Evolutionary conservation across 129 eudicot species (phyloP).

Genomic region (Centrapalus pauciflorus): DNA sequence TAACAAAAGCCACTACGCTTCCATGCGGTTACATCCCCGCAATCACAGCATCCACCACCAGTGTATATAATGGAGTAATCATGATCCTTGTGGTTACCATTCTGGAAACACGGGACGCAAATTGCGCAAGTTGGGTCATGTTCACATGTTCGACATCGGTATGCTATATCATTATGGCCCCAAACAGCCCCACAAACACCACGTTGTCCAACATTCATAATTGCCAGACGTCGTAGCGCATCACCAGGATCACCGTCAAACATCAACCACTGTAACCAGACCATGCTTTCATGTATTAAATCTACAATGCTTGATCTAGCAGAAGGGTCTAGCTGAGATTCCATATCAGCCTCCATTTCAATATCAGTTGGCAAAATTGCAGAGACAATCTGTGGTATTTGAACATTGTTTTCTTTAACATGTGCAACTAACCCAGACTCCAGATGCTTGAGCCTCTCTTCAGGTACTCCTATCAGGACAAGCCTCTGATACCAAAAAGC

Average conservation of each 20-base stretch:
- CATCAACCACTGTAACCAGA: constrained; percentile 98
- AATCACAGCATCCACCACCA: constrained; percentile 98
- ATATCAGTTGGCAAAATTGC: constrained; percentile 65
- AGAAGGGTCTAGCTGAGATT: constrained; percentile 31
- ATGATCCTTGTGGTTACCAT: constrained; percentile 91
- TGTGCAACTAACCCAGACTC: constrained; percentile 51
- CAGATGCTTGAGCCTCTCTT: constrained; percentile 46
- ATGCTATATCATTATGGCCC: constrained; percentile 95
- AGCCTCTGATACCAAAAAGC: constrained; percentile 60
- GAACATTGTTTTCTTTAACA: constrained; percentile 39
- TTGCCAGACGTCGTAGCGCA: constrained; percentile 44
- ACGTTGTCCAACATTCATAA: constrained; percentile 56
- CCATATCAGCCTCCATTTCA: constrained; percentile 44
- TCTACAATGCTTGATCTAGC: constrained; percentile 34
- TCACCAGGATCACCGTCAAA: constrained; percentile 63
- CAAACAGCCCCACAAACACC: constrained; percentile 98
- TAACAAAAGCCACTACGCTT: constrained; percentile 95
- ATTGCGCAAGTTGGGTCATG: constrained; percentile 99
- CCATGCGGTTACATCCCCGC: constrained; percentile 99
- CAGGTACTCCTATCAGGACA: constrained; percentile 51
- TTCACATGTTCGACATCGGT: constrained; percentile 91
- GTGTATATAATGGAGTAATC: constrained; percentile 90
- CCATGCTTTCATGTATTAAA: constrained; percentile 57
- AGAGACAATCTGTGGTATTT: constrained; percentile 40
- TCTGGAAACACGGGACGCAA: constrained; percentile 91